Conservation (phyloP, 2,329 filamentous ascomycete species). For the Xylaria sp. region DNA sequence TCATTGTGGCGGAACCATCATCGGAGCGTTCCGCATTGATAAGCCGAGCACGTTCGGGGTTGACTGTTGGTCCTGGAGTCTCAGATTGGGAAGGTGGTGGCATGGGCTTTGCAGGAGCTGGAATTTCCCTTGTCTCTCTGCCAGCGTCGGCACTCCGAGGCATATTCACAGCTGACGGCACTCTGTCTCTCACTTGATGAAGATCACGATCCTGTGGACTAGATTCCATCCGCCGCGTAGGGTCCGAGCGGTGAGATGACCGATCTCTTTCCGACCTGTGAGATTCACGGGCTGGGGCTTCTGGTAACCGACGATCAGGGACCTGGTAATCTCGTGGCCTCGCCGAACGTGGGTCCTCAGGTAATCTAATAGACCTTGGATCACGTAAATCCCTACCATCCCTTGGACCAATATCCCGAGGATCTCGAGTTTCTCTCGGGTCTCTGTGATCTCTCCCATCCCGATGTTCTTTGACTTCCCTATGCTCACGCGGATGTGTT, state of each 20-base stretch:
- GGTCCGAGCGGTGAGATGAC: constrained; percentile 46
- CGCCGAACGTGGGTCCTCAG: constrained; percentile 56
- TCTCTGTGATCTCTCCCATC: constrained; percentile 48
- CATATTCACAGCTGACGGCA: constrained; percentile 38
- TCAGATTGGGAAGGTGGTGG: constrained; percentile 47
- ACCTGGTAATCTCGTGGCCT: constrained; percentile 56
- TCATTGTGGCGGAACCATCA: constrained; percentile 56
- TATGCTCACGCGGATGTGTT: constrained; percentile 48
- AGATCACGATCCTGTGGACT: constrained; percentile 55
- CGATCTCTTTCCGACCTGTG: constrained; percentile 56
- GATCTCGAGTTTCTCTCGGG: constrained; percentile 54
- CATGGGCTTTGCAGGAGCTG: constrained; percentile 48
- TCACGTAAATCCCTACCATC: constrained; percentile 52
- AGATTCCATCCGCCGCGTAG: constrained; percentile 48
- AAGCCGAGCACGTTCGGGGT: constrained; percentile 65
- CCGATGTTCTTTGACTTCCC: constrained; percentile 49
- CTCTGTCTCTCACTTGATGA: constrained; percentile 51
- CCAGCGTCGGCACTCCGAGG: constrained; percentile 46
- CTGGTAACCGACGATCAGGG: constrained; percentile 57
- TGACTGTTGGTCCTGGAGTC: constrained; percentile 61
- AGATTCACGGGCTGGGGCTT: constrained; percentile 52
- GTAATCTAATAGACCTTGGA: constrained; percentile 51
- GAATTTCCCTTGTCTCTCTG: constrained; percentile 45
- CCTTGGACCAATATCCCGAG: constrained; percentile 51
- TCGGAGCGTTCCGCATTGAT: constrained; percentile 53